Evolutionary conservation across 164 flowering plant genomes (phyloP).

Genomic region (Nymphaea thermarum): DNA sequence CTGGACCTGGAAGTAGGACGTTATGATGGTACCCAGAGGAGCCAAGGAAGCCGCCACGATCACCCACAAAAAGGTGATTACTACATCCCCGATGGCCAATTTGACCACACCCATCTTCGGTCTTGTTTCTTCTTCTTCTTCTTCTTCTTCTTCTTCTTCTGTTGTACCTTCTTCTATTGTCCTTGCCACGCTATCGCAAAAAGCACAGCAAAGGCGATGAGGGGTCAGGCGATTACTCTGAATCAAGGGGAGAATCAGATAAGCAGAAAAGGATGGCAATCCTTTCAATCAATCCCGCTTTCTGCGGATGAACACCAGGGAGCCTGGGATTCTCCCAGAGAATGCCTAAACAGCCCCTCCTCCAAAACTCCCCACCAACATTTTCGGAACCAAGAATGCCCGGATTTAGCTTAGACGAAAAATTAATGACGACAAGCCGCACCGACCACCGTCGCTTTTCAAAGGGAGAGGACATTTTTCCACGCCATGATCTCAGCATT

Average conservation of each 20-base stretch:
- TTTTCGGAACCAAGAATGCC: too few relatives aligned
- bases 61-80: constrained; percentile 61
- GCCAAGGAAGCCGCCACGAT: constrained; percentile 44
- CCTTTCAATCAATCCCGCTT: not conserved
- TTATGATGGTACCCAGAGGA: constrained; percentile 20
- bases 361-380: too few relatives aligned
- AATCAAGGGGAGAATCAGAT: not conserved
- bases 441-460: too few relatives aligned
- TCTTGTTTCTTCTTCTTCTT: not conserved
- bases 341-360: too few relatives aligned
- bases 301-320: not conserved
- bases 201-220: not conserved
- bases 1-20: constrained; percentile 7
- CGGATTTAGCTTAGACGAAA: too few relatives aligned
- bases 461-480: too few relatives aligned
- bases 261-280: not conserved
- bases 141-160: not conserved
- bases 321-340: too few relatives aligned
- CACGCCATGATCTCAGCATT: too few relatives aligned
- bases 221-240: not conserved
- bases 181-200: too few relatives aligned
- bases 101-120: constrained; percentile 11
- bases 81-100: constrained; percentile 41
- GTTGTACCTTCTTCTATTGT: not conserved
- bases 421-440: too few relatives aligned